phyloP scores from a whole-genome alignment of 805 yeast species.

The Spathaspora arborariae region DNA sequence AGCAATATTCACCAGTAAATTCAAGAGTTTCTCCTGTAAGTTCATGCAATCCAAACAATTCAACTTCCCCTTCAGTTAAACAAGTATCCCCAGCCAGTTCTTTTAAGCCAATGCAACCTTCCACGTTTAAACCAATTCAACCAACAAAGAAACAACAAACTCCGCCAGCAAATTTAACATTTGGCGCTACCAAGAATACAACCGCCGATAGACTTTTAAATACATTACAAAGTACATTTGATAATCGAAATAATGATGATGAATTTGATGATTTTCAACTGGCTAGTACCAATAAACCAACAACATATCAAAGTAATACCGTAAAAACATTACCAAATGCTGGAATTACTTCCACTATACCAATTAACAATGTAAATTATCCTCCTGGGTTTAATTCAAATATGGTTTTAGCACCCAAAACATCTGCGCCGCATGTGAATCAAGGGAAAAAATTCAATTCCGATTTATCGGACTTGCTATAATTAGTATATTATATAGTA shows the following conservation, averaged over 20 bases:
- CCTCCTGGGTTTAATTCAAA: slow-evolving; percentile 33
- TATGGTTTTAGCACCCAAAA: slow-evolving; percentile 24
- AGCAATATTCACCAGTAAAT: slow-evolving; percentile 1
- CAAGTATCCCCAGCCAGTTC: not conserved
- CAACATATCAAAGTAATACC: not conserved
- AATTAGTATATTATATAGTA: slow-evolving; percentile 1
- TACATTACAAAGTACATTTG: slow-evolving; percentile 23
- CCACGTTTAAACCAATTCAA: slow-evolving; percentile 2
- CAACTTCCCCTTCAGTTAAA: not conserved
- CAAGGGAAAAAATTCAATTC: slow-evolving; percentile 2
- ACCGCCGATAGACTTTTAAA: slow-evolving; percentile 17
- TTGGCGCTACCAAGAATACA: slow-evolving; percentile 21
- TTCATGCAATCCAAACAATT: not conserved
- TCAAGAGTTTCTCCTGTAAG: not conserved
- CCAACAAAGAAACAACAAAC: slow-evolving; percentile 1
- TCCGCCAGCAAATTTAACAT: slow-evolving; percentile 9
- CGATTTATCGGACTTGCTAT: slow-evolving; percentile 12
- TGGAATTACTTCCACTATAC: not conserved
- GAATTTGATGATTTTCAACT: slow-evolving; percentile 27
- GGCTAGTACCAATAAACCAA: not conserved
- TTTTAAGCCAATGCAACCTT: slow-evolving; percentile 1
- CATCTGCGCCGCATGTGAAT: not conserved
- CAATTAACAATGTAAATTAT: slow-evolving; percentile 12
- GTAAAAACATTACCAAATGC: slow-evolving; percentile 1
- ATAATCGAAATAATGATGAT: slow-evolving; percentile 13